These are phyloP conservation scores for Pichia inconspicua DNA, from an alignment of 1,139 yeast species.

Conservation along the genomic window DNA sequence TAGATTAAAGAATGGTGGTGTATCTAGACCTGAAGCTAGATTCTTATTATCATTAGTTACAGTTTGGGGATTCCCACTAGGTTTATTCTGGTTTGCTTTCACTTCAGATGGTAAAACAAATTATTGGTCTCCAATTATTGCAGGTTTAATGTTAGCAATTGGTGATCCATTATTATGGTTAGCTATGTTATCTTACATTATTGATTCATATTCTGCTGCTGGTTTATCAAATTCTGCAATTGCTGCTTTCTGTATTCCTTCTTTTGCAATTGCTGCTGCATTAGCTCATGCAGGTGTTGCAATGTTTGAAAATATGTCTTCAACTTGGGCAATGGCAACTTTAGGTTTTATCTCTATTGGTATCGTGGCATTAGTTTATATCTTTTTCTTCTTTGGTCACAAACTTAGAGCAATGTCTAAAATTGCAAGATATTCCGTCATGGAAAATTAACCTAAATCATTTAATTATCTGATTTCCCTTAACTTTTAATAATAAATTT, in stretches of 20 bases:
- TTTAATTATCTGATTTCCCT: neutral
- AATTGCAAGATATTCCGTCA: constrained; percentile 28
- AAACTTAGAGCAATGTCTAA: constrained; percentile 36
- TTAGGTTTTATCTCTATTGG: constrained; percentile 39
- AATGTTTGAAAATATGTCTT: constrained; percentile 41
- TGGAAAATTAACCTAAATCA: neutral
- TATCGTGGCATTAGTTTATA: constrained; percentile 41
- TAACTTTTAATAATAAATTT: no score
- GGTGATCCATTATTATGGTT: constrained; percentile 44
- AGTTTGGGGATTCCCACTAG: constrained; percentile 30
- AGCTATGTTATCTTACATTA: constrained; percentile 43
- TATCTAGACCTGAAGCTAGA: constrained; percentile 38
- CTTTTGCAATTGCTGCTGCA: constrained; percentile 46
- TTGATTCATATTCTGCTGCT: constrained; percentile 39
- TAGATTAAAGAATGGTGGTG: constrained; percentile 35
- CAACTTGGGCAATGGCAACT: constrained; percentile 43
- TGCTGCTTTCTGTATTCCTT: constrained; percentile 45
- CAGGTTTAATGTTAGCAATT: constrained; percentile 34
- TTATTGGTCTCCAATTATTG: constrained; percentile 30
- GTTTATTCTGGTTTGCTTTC: constrained; percentile 29
- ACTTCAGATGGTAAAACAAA: constrained; percentile 25
- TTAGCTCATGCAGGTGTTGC: constrained; percentile 45
- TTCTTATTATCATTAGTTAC: constrained; percentile 26
- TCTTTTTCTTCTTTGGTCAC: constrained; percentile 40
- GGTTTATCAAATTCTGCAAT: constrained; percentile 43